Percentiles rank a stretch among this genome's conserved stretches.
Evolutionary conservation across 2,329 filamentous ascomycete genomes (phyloP).

Genomic region (Ustulina deusta): DNA sequence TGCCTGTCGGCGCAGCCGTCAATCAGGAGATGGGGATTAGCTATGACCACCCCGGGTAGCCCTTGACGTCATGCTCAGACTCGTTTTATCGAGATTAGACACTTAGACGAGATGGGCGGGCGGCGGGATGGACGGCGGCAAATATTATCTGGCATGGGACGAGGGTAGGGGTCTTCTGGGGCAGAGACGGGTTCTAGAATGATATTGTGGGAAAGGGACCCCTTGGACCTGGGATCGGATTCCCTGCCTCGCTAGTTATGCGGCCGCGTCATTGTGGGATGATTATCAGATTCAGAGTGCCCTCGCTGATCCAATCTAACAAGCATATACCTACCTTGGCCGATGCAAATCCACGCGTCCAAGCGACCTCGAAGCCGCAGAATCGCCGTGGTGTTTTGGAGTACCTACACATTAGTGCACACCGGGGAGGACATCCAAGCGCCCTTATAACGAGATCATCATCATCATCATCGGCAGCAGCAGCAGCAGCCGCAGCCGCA

Average conservation of each 20-base stretch:
- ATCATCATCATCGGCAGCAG: conserved; percentile 1
- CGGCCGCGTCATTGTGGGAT: conserved; percentile 40
- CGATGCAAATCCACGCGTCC: conserved; percentile 32
- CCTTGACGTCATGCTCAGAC: conserved; percentile 37
- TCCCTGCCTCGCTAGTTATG: conserved; percentile 34
- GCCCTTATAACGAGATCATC: conserved; percentile 10
- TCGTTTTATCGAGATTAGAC: conserved; percentile 16
- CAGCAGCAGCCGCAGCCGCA: no score
- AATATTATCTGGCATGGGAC: conserved; percentile 26
- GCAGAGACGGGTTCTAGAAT: conserved; percentile 35
- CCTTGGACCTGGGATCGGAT: conserved; percentile 32
- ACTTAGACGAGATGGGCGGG: conserved; percentile 24
- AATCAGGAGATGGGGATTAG: conserved; percentile 34
- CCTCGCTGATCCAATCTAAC: conserved; percentile 25
- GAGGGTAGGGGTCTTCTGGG: conserved; percentile 22
- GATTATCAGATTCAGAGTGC: conserved; percentile 35
- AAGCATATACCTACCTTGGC: conserved; percentile 19
- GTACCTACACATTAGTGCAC: background rate
- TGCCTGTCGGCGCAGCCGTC: conserved; percentile 26
- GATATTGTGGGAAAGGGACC: conserved; percentile 35
- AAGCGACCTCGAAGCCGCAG: conserved; percentile 7
- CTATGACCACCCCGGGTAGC: background rate
- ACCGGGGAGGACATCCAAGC: conserved; percentile 16
- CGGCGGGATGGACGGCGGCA: conserved; percentile 35
- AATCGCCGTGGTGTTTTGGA: conserved; percentile 15